phyloP scores from a whole-genome alignment of 1,284 basidiomycete genomes.

The Ceratobasidium sp. region DNA sequence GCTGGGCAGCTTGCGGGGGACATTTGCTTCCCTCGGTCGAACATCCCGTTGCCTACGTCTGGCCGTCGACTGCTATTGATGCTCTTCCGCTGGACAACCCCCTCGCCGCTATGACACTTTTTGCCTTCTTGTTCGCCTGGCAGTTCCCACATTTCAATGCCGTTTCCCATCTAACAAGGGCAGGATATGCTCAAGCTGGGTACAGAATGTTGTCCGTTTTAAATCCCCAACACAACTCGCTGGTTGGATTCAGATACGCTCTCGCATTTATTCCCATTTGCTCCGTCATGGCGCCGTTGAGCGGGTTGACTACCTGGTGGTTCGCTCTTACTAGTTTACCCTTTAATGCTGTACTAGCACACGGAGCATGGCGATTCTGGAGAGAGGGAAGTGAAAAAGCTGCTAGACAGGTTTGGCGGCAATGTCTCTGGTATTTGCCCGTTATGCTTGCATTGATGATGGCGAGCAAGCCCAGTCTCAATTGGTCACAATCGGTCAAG shows the following conservation, averaged over 20 bases:
- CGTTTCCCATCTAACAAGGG: conserved; percentile 88
- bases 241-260: conserved; percentile 89
- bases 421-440: conserved; percentile 93
- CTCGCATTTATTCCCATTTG: conserved; percentile 85
- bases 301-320: conserved; percentile 89
- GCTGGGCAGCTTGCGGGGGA: conserved; percentile 96
- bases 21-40: conserved; percentile 75
- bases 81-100: conserved; percentile 72
- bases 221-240: conserved; percentile 84
- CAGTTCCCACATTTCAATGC: conserved; percentile 99
- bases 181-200: conserved; percentile 92
- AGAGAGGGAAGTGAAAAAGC: conserved; percentile 79
- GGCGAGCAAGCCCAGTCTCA: conserved; percentile 55
- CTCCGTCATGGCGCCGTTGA: conserved; percentile 84
- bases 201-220: conserved; percentile 94
- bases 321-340: conserved; percentile 85
- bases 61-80: conserved; percentile 64
- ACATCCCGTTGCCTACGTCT: conserved; percentile 71
- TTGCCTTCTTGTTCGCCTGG: conserved; percentile 93
- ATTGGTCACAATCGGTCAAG: conserved; percentile 34
- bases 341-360: conserved; percentile 81
- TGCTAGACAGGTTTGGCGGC: conserved; percentile 85
- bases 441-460: conserved; percentile 94
- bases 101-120: conserved; percentile 81
- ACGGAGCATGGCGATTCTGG: conserved; percentile 85